A percentile compares a stretch with the other conserved stretches of the same genome.
These are phyloP conservation scores for Candida ipomoeae DNA, from an alignment of 805 yeast species.

Conservation along the genomic window DNA sequence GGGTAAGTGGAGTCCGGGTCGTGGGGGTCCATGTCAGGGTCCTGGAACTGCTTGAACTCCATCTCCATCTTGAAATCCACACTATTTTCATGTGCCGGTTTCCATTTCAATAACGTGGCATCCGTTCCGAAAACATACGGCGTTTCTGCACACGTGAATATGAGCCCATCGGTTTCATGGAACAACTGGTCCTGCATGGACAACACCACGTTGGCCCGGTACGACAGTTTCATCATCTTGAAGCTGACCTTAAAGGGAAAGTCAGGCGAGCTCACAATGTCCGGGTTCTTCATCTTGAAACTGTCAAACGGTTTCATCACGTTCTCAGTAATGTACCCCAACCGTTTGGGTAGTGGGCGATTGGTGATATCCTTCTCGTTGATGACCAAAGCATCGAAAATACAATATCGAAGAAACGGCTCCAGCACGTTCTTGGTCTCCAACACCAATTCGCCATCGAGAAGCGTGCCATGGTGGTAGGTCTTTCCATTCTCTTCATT, in stretches of 20 bases:
- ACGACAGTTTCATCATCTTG: constrained; percentile 84
- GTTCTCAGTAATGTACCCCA: constrained; percentile 80
- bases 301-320: constrained; percentile 79
- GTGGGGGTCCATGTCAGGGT: constrained; percentile 60
- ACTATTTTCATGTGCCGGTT: constrained; percentile 93
- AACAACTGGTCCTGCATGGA: constrained; percentile 66
- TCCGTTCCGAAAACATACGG: constrained; percentile 92
- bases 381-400: constrained; percentile 86
- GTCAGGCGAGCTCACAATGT: constrained; percentile 53
- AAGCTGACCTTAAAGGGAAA: constrained; percentile 85
- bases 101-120: constrained; percentile 85
- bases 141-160: constrained; percentile 85
- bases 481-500: constrained; percentile 45
- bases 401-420: constrained; percentile 61
- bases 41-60: constrained; percentile 54
- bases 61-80: constrained; percentile 77
- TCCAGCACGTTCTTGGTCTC: constrained; percentile 59
- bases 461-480: constrained; percentile 80
- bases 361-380: constrained; percentile 70
- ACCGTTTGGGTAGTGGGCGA: constrained; percentile 71
- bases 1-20: constrained; percentile 68
- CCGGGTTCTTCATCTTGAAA: constrained; percentile 65
- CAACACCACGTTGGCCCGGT: constrained; percentile 71
- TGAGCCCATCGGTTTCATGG: constrained; percentile 90
- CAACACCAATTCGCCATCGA: constrained; percentile 91